Evolutionary conservation across 2,329 filamentous ascomycete species (phyloP).

Genomic region (Ceratocystis variospora): DNA sequence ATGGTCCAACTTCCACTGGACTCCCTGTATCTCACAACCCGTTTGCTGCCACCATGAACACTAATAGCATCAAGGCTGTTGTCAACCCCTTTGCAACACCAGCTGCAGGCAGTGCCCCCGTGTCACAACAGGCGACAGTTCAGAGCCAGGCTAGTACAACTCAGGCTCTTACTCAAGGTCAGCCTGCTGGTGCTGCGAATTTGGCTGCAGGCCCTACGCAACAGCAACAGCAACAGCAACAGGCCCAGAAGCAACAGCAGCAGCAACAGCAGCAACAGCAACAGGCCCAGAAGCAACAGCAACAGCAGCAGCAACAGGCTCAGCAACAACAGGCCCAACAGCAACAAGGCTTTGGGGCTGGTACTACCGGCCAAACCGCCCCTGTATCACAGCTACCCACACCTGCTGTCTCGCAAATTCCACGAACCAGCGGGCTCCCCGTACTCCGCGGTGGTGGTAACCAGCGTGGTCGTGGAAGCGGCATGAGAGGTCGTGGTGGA

Average conservation of each 20-base stretch:
- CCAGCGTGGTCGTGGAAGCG: constrained; percentile 22
- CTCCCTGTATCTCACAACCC: not conserved
- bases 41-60: constrained; percentile 8
- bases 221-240: constrained; percentile 2
- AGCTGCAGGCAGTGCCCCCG: not conserved
- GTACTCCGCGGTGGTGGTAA: constrained; percentile 30
- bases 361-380: constrained; percentile 9
- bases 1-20: not conserved
- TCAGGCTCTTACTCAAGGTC: not conserved
- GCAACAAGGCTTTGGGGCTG: constrained; percentile 5
- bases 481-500: constrained; percentile 30
- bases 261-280: constrained; percentile 16
- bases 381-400: constrained; percentile 10
- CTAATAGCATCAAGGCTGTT: not conserved
- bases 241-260: constrained; percentile 4
- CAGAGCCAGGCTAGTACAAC: not conserved
- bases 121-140: not conserved
- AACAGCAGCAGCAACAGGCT: constrained; percentile 15
- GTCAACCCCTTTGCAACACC: constrained; percentile 11
- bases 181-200: not conserved
- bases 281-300: constrained; percentile 17
- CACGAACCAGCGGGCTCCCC: constrained; percentile 26
- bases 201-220: not conserved
- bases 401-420: constrained; percentile 8
- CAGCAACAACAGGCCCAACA: constrained; percentile 15